phyloP scores from a whole-genome alignment of 2,329 filamentous ascomycete genomes.

The Venturia carpophila region DNA sequence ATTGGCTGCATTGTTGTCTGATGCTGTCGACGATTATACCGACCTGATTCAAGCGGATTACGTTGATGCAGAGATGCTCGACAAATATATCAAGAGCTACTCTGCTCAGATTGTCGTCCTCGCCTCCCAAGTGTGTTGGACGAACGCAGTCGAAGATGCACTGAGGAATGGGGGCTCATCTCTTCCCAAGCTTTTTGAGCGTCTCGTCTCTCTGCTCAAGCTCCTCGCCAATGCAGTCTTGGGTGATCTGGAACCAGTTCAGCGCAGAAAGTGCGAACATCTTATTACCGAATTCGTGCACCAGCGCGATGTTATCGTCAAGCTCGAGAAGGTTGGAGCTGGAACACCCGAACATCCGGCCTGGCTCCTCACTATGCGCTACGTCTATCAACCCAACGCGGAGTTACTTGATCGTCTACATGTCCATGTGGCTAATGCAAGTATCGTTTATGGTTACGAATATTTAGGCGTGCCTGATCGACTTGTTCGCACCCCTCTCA shows the following conservation, averaged over 20 bases:
- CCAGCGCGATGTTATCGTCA: conserved; percentile 87
- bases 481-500: conserved; percentile 91
- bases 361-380: conserved; percentile 96
- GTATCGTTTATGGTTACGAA: conserved; percentile 93
- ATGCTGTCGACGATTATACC: conserved; percentile 76
- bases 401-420: conserved; percentile 74
- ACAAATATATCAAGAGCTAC: conserved; percentile 72
- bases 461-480: conserved; percentile 95
- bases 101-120: conserved; percentile 94
- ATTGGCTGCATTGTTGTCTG: conserved; percentile 78
- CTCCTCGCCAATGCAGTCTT: conserved; percentile 83
- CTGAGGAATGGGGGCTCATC: conserved; percentile 63
- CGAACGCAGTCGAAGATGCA: conserved; percentile 71
- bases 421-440: conserved; percentile 95
- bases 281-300: conserved; percentile 98
- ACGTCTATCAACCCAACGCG: conserved; percentile 76
- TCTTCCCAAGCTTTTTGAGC: conserved; percentile 65
- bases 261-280: conserved; percentile 95
- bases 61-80: conserved; percentile 63
- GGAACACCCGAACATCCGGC: conserved; percentile 71
- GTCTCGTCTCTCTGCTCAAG: conserved; percentile 76
- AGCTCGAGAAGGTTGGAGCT: conserved; percentile 69
- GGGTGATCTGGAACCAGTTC: conserved; percentile 76
- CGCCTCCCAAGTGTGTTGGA: conserved; percentile 91
- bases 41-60: conserved; percentile 65